Evolutionary conservation across 2,329 filamentous ascomycete genomes (phyloP), one percentile per base, ranked within the genome.

Genomic region (Claviceps lovelessii): DNA sequence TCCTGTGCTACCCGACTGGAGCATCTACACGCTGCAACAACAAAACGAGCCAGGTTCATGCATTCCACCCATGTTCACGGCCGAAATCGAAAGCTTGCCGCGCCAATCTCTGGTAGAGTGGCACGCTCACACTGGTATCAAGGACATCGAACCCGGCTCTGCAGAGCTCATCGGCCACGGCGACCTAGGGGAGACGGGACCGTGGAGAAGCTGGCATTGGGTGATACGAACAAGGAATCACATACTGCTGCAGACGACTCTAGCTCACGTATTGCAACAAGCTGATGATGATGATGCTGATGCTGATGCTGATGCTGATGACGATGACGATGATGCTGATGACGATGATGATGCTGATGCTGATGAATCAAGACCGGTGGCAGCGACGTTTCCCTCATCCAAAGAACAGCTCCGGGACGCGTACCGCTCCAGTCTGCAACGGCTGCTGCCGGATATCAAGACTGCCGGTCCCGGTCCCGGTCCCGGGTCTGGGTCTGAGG

Each of bases 21-120:
- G 67, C 19, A 70, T 72, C 48, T 62, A 78, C 15, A 64, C 64
- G 10, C 64, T 68, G 23, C 64, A 65, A 29, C 67, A 72, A 31
- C 65, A 67, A 17, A 70, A 68, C 61, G 61, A 68, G 58, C 60
- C 66, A 28, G 59, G 65, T 52, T 62, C 59, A 3, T 67, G 63
- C 23, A 61, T 78, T 2, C 84, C 90, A 1, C 85, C 85, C 0
- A 77, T 90, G 61, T 85, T 93, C 64, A 78, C 85, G 0, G 84
- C 83, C 1, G 83, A 93, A 63, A 86, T 96, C 1, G 77, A 84
- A 47, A 79, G 83, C 59, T 75, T 98, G 13, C 93, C 93, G 1
- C 79, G 88, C 23, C 75, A 73, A 17, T 85, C 85, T 33, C 75
- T 76, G 42, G 80, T 96, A 11, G 93, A 98, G 72, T 98, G 91